Percentiles rank a stretch among this genome's conserved stretches.
These are phyloP conservation scores for Chenopodium quinoa DNA, from an alignment of 148 eudicot genomes.

Conservation along the genomic window DNA sequence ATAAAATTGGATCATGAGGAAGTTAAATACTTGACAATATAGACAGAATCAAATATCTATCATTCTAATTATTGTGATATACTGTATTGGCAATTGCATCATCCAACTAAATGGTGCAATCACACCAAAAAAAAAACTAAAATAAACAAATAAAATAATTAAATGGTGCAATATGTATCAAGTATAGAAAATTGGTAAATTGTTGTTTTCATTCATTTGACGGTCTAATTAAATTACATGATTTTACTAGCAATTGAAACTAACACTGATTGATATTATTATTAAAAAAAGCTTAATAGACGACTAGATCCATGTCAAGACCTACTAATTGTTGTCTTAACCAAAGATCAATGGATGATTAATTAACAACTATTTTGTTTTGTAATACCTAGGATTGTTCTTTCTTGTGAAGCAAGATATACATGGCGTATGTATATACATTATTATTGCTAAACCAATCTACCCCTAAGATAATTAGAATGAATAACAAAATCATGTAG, in stretches of 20 bases:
- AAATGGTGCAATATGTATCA: no score
- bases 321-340: not conserved
- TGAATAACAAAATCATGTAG: no score
- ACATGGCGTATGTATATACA: not conserved
- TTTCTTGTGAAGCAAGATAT: not conserved
- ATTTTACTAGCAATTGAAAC: not conserved
- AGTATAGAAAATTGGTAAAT: not conserved
- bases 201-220: not conserved
- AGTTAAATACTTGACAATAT: no score
- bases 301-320: not conserved
- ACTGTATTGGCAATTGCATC: not conserved
- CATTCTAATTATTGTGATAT: not conserved
- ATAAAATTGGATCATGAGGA: no score
- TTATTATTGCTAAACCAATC: not conserved
- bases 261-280: not conserved
- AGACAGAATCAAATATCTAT: no score
- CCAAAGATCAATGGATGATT: not conserved
- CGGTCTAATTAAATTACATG: not conserved
- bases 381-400: not conserved
- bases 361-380: not conserved
- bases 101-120: not conserved
- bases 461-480: not conserved
- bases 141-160: no score
- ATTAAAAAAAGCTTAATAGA: not conserved
- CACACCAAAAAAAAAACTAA: no score